Conservation (phyloP, 1,284 basidiomycete species). For the Tremellales sp. region DNA sequence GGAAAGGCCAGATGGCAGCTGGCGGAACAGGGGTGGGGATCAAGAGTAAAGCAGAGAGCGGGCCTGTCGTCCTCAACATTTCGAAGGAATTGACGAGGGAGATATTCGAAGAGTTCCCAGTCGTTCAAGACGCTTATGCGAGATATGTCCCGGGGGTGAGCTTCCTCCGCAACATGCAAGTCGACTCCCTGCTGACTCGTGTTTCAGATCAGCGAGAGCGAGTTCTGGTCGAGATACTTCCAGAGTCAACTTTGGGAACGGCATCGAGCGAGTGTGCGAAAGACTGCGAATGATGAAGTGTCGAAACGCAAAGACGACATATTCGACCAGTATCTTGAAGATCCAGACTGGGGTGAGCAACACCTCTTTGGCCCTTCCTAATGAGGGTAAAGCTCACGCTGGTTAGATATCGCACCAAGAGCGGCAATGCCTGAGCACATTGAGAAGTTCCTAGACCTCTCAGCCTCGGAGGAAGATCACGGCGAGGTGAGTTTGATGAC, state of each 20-base stretch:
- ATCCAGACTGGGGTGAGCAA: constrained; percentile 80
- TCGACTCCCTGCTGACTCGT: neutral
- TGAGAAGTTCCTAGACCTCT: constrained; percentile 77
- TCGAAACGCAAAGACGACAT: constrained; percentile 87
- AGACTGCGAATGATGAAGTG: constrained; percentile 54
- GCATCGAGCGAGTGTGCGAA: constrained; percentile 85
- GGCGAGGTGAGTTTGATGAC: constrained; percentile 58
- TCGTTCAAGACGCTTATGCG: constrained; percentile 83
- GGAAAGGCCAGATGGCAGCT: constrained; percentile 24
- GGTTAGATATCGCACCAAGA: constrained; percentile 76
- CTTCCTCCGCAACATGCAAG: neutral
- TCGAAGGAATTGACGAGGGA: constrained; percentile 90
- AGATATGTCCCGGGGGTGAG: constrained; percentile 74
- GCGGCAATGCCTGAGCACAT: constrained; percentile 63
- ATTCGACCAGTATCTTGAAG: constrained; percentile 91
- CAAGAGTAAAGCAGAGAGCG: constrained; percentile 58
- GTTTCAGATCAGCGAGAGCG: constrained; percentile 70
- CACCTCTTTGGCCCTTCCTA: neutral
- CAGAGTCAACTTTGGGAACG: constrained; percentile 91
- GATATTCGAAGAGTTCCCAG: constrained; percentile 96
- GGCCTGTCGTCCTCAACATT: constrained; percentile 59
- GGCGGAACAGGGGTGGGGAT: constrained; percentile 43
- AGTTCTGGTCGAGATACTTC: constrained; percentile 97
- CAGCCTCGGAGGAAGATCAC: constrained; percentile 88
- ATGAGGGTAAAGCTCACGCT: neutral